A percentile compares a stretch with the other conserved stretches of the same genome.
Conservation (phyloP, 192 early-diverging fungal genomes). For the Mortierella antarctica region DNA sequence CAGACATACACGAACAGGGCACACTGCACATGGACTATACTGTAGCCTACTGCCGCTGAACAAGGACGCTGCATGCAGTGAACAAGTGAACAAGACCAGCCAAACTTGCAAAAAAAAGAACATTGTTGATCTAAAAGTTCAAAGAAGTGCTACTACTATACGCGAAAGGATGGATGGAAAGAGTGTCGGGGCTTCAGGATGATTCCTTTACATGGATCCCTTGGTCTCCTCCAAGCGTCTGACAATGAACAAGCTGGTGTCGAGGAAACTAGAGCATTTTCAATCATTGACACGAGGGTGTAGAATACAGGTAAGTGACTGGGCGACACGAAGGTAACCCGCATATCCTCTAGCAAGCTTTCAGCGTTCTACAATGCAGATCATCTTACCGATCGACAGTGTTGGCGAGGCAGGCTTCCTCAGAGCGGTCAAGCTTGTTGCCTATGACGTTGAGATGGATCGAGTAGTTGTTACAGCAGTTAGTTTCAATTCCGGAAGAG, state of each 20-base stretch:
- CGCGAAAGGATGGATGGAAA: too few species aligned
- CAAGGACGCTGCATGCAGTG: too few species aligned
- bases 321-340: too few species aligned
- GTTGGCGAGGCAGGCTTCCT: constrained; percentile 68
- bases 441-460: constrained; percentile 17
- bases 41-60: too few species aligned
- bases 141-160: too few species aligned
- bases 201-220: constrained; percentile 50
- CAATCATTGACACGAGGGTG: neutral
- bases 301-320: neutral
- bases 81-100: too few species aligned
- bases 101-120: too few species aligned
- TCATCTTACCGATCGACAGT: constrained; percentile 62
- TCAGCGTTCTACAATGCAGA: neutral
- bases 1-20: too few species aligned
- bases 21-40: too few species aligned
- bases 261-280: constrained; percentile 57
- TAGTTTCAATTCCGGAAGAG: neutral
- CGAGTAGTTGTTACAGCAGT: neutral
- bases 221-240: constrained; percentile 63
- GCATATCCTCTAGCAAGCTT: neutral
- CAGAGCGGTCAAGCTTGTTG: constrained; percentile 62
- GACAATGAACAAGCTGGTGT: constrained; percentile 65
- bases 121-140: too few species aligned
- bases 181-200: neutral